Evolutionary conservation across 2,329 filamentous ascomycete genomes (phyloP), one percentile per base, ranked within the genome.

Genomic region (Tolypocladium paradoxum): DNA sequence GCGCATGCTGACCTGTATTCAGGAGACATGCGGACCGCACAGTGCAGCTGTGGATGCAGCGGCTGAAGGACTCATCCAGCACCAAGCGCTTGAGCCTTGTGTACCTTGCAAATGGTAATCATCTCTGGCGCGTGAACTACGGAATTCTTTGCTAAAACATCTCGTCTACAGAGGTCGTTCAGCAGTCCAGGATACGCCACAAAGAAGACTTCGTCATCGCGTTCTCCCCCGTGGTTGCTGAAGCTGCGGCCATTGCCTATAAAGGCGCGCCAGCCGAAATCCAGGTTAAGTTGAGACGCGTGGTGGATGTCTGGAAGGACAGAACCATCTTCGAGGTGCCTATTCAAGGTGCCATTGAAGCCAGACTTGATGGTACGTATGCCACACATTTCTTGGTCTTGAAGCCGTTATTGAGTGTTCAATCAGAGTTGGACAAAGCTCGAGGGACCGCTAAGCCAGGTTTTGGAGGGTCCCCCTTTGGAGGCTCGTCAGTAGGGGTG

Each of bases 221-320:
- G 8, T 97, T 96, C 69, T 87, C 92, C 47, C 91, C 93, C 5
- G 80, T 96, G 60, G 88, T 99, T 57, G 89, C 89, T 22, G 93
- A 99, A 68, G 92, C 90, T n/a, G 86, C 87, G 11, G 79, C 88
- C 16, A 77, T 82, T n/a, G 92, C 93, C 38, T 99, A 97, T 69
- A 95, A 92, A 69, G 90, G 90, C 56, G 85, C 90, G 2, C 83
- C 88, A 8, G 79, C 83, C 37, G 92, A 99, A 50, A 83, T 96
- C 31, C 93, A 97, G 67, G 80, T 82, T 54, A 96, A 96, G 68
- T 76, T 99, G 37, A 81, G 87, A 56, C 82, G 93, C 34, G 92
- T 97, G 0, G 82, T 97, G 3, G 92, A 97, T 63, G 93, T 99
- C 20, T 99, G 93, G 93, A 85, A 86, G 64, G 84, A 92, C 62